Conservation (phyloP, 257 asterid genomes). For the Echium plantagineum region DNA sequence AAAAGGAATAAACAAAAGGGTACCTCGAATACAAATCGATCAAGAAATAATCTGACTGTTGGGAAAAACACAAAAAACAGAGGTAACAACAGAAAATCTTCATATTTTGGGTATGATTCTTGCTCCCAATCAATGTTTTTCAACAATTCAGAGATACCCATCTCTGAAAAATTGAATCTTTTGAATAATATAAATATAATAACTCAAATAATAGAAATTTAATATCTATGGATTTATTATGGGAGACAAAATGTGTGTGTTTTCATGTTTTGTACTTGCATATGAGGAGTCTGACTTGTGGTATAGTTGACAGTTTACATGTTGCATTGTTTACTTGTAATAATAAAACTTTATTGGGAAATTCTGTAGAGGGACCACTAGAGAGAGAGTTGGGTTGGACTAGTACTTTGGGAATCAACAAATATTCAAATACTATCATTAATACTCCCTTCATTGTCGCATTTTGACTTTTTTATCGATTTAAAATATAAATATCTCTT, state of each 20-base stretch:
- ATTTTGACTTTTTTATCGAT: too few species aligned
- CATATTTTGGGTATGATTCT: slow-evolving; percentile 69
- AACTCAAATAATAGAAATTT: too few species aligned
- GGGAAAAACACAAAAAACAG: slow-evolving; percentile 64
- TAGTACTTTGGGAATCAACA: too few species aligned
- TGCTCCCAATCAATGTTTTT: slow-evolving; percentile 52
- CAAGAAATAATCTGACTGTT: slow-evolving; percentile 67
- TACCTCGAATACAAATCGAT: slow-evolving; percentile 89
- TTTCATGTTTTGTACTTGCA: background rate
- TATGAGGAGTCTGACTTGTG: background rate
- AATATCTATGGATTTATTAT: too few species aligned
- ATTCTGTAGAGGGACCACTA: background rate
- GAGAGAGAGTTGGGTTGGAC: too few species aligned
- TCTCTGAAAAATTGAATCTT: slow-evolving; percentile 20
- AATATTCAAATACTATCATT: too few species aligned
- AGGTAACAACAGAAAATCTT: slow-evolving; percentile 65
- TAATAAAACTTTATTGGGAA: background rate
- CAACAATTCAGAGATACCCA: slow-evolving; percentile 42
- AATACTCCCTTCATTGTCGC: too few species aligned
- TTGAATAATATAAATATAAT: background rate
- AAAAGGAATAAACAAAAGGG: background rate
- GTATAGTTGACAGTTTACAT: background rate
- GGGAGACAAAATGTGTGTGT: background rate
- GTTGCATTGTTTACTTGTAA: background rate
- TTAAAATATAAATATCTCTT: too few species aligned